Base-by-base conservation (phyloP, 768 basidiomycete genomes). In the Phylloporus scabripes region DNA sequence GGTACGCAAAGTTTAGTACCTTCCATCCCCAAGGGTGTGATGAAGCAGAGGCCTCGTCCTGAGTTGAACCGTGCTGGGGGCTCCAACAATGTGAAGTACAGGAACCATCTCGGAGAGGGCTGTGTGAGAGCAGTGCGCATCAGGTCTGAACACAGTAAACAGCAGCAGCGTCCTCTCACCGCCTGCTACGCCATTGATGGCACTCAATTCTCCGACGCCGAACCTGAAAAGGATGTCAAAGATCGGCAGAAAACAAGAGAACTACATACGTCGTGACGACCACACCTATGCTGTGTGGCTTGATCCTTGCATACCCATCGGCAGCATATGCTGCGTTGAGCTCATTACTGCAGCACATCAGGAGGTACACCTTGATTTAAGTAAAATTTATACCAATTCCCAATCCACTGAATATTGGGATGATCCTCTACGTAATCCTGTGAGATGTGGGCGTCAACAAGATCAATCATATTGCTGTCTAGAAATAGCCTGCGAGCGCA, bases 201-300 rank as follows among this genome's bases (percentile, higher is more conserved):
- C 92, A 34, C 85, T 87, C 38, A 95, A 70, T 64, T 96, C 93
- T 14, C 93, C 93, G n/a, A 96, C 93, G 47, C 93, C 93, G 55
- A 93, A 95, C 2, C 85, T 87, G 46, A 7, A 29, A 1, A 17
- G 39, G 42, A 11, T 31, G 33, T 49, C 18, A 55, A 45, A 17
- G 18, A 45, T 11, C 24, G 23, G 23, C 29, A 5, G 32, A 2
- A 17, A 4, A 28, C 12, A 7, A 7, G 12, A 21, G 11, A 15
- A 3, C 18, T 0, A 60, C 72, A n/a, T 58, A 85, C 84, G 87
- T 96, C 10, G 93, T 95, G 28, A 78, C 67, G 5, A 92, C 67
- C 7, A 82, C 88, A 43, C 87, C 88, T 42, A 91, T 69, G 56
- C 79, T 75, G 41, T 74, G 70, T 43, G 83, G 80, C 56, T 92